A percentile compares a stretch with the other conserved stretches of the same genome.
These are phyloP conservation scores for Xylogone sp. DNA, from an alignment of 2,329 filamentous ascomycete genomes.

Conservation along the genomic window DNA sequence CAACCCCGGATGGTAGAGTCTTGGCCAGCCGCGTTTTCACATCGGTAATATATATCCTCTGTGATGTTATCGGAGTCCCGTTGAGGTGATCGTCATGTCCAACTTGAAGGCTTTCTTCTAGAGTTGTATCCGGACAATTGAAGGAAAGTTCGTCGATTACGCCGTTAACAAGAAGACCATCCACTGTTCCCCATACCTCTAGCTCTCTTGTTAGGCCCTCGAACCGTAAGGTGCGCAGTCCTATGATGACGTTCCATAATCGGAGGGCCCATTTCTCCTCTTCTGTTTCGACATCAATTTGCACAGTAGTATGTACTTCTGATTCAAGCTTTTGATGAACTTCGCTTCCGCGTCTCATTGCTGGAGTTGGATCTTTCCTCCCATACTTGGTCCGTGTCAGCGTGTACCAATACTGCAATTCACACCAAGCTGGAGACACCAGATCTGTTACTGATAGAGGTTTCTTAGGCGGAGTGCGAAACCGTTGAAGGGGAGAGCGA, in stretches of 20 bases:
- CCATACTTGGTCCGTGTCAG: constrained; percentile 74
- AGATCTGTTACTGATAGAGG: constrained; percentile 85
- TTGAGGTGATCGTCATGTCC: constrained; percentile 28
- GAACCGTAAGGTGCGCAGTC: constrained; percentile 68
- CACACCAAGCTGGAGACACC: constrained; percentile 89
- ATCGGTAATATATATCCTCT: constrained; percentile 72
- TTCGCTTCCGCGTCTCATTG: constrained; percentile 78
- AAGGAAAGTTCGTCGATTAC: constrained; percentile 85
- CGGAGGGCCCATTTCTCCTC: constrained; percentile 81
- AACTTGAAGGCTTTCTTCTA: constrained; percentile 44
- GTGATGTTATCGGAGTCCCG: not conserved
- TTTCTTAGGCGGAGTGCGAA: constrained; percentile 73
- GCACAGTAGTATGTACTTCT: constrained; percentile 74
- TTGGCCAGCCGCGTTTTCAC: constrained; percentile 75
- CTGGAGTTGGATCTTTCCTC: constrained; percentile 67
- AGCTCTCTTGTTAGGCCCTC: constrained; percentile 71
- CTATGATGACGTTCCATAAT: constrained; percentile 90
- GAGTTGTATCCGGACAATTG: constrained; percentile 67
- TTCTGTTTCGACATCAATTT: constrained; percentile 65
- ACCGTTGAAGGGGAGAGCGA: constrained; percentile 68
- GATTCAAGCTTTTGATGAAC: constrained; percentile 84
- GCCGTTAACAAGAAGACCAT: constrained; percentile 81
- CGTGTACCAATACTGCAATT: constrained; percentile 88
- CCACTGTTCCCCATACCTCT: constrained; percentile 80
- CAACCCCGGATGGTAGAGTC: constrained; percentile 57